Conservation (phyloP, 345 rosid species). For the Mallotus nudiflorus region DNA sequence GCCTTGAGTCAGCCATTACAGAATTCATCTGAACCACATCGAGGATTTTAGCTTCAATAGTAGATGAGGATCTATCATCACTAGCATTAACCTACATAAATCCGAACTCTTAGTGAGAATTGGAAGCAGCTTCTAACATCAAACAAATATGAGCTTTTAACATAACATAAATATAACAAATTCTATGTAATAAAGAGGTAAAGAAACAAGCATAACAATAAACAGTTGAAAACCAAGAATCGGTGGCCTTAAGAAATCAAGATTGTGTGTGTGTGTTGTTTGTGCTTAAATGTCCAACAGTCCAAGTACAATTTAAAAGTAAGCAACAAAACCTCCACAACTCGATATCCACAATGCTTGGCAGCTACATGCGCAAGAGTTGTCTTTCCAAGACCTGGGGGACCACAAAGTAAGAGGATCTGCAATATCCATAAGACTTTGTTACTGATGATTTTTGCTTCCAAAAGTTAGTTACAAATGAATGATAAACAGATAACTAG, state of each 20-base stretch:
- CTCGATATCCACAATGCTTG: constrained; percentile 95
- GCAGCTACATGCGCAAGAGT: constrained; percentile 98
- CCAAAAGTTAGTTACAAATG: constrained; percentile 6
- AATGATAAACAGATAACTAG: background rate
- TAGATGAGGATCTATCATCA: constrained; percentile 85
- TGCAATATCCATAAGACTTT: constrained; percentile 41
- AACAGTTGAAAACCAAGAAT: constrained; percentile 1
- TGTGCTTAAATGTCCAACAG: background rate
- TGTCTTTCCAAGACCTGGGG: constrained; percentile 99
- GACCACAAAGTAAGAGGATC: constrained; percentile 95
- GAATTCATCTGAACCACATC: constrained; percentile 98
- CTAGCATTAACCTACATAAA: constrained; percentile 85
- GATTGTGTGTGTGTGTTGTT: constrained; percentile 9
- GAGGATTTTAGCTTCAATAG: constrained; percentile 88
- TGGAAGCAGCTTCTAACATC: background rate
- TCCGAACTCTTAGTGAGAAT: constrained; percentile 19
- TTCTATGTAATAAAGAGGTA: background rate
- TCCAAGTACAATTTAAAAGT: constrained; percentile 22
- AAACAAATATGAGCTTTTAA: too few relatives aligned
- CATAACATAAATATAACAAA: constrained; percentile 8
- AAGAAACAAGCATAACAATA: constrained; percentile 2
- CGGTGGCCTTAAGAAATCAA: constrained; percentile 10
- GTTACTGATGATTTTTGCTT: constrained; percentile 2
- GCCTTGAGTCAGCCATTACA: constrained; percentile 82
- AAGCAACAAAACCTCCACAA: constrained; percentile 70